phyloP scores from a whole-genome alignment of 108 stramenopile genomes.

The Stephanodiscus minutulus region DNA sequence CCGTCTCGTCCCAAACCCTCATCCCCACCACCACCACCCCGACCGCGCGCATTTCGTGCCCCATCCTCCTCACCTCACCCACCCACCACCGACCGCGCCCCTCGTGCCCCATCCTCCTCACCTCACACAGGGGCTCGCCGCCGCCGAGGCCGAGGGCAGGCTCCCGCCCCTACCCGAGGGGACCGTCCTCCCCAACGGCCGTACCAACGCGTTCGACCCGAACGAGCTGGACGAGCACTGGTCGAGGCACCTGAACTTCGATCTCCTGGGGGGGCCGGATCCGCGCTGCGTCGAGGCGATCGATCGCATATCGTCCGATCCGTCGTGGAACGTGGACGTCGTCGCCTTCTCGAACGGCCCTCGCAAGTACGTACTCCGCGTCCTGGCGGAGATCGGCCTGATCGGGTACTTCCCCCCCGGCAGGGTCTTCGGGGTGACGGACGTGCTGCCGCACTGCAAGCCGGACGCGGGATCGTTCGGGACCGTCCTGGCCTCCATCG shows the following conservation, averaged over 20 bases:
- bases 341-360: constrained; percentile 86
- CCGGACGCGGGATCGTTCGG: constrained; percentile 78
- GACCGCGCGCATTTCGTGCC: too few relatives aligned
- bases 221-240: constrained; percentile 69
- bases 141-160: constrained; percentile 72
- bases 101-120: neutral
- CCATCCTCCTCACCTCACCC: neutral
- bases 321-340: constrained; percentile 40
- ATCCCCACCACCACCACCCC: too few relatives aligned
- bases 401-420: constrained; percentile 60
- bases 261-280: constrained; percentile 52
- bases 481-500: constrained; percentile 57
- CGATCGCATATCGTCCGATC: constrained; percentile 8
- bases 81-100: neutral
- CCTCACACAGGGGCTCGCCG: constrained; percentile 51
- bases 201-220: constrained; percentile 39
- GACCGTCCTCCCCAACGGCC: constrained; percentile 15
- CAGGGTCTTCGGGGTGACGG: constrained; percentile 75
- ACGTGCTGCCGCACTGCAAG: constrained; percentile 84
- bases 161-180: constrained; percentile 53
- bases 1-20: too few relatives aligned
- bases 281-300: constrained; percentile 48
- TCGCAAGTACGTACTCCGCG: constrained; percentile 59
- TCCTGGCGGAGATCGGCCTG: constrained; percentile 63
- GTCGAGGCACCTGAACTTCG: constrained; percentile 70